Base-by-base conservation (phyloP, 179 eudicot species). In the Silene noctiflora region DNA sequence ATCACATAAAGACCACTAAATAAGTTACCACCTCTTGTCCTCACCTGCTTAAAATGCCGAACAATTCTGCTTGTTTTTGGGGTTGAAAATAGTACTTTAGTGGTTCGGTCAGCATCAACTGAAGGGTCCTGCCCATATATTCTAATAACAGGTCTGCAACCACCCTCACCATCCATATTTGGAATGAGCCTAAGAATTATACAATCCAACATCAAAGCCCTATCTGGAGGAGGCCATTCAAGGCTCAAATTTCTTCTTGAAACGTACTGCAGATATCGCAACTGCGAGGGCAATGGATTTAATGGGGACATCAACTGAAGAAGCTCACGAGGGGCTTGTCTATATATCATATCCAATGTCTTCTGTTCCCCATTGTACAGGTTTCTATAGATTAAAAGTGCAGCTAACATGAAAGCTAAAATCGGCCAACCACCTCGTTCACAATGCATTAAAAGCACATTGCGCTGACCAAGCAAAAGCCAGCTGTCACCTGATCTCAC, bases 401-500 rank as follows among this genome's bases (percentile, higher is more conserved):
- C 88, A 33, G 96, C 93, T 60, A 92, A 84, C 93, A 90, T 89
- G 82, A 89, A 92, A 25, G 91, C 93, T 76, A 92, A 74, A 71
- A 88, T 80, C 6, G 93, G 96, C 90, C 93, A 90, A 4, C 89
- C 91, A 71, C 91, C 93, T 69, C 83, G 81, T 60, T 92, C 91
- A 67, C 93, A 92, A 70, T 92, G 93, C 96, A 90, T 84, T 75
- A 92, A 78, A 19, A 90, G 88, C 74, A 91, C 84, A 74, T 91
- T 91, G 33, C 80, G 87, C 75, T 85, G 90, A 78, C 92, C 94
- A 61, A 86, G 88, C 46, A 83, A 86, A 31, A 91, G 90, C 96
- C 96, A 93, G 75, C 87, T 89, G 70, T 91, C 96, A 80, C 94
- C 82, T n/a, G 96, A 89, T 72, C 85, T 86, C 67, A 93, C 76